Conservation (phyloP, 306 rosid genomes). For the Calophaca sinica region DNA sequence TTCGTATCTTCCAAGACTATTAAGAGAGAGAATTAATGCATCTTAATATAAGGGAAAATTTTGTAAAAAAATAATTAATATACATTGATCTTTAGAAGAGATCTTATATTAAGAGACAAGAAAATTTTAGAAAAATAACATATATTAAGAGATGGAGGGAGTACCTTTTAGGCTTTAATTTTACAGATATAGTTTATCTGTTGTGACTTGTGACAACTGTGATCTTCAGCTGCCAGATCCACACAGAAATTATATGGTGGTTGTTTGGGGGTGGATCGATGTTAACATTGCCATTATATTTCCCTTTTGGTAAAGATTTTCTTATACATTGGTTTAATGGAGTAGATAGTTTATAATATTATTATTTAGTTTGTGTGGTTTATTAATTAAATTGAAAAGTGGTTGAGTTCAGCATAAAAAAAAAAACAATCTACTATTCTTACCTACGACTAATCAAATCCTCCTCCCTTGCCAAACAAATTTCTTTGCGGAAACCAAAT, state of each 20-base stretch:
- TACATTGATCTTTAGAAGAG: too few relatives aligned
- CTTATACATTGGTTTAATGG: slow-evolving; percentile 1
- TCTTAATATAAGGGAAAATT: too few relatives aligned
- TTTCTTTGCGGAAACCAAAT: slow-evolving; percentile 50
- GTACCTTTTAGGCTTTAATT: slow-evolving; percentile 43
- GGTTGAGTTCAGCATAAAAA: slow-evolving; percentile 37
- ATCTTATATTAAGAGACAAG: too few relatives aligned
- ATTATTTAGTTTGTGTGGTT: slow-evolving; percentile 16
- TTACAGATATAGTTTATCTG: slow-evolving; percentile 45
- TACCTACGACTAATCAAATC: slow-evolving; percentile 66
- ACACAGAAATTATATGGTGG: slow-evolving; percentile 59
- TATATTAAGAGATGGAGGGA: too few relatives aligned
- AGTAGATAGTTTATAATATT: slow-evolving; percentile 29
- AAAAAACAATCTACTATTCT: slow-evolving; percentile 30
- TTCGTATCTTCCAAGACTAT: too few relatives aligned
- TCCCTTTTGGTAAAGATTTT: slow-evolving; percentile 34
- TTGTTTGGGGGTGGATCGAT: slow-evolving; percentile 42
- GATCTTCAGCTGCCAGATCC: slow-evolving; percentile 55
- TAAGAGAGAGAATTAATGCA: too few relatives aligned
- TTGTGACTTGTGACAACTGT: slow-evolving; percentile 62
- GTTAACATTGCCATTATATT: slow-evolving; percentile 38
- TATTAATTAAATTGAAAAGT: slow-evolving; percentile 29
- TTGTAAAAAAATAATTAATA: too few relatives aligned
- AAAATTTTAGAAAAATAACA: too few relatives aligned
- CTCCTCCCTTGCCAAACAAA: slow-evolving; percentile 39